A percentile compares a stretch with the other conserved stretches of the same genome.
Evolutionary conservation across 2,329 filamentous ascomycete genomes (phyloP).

Genomic region (Geosmithia putterillii): DNA sequence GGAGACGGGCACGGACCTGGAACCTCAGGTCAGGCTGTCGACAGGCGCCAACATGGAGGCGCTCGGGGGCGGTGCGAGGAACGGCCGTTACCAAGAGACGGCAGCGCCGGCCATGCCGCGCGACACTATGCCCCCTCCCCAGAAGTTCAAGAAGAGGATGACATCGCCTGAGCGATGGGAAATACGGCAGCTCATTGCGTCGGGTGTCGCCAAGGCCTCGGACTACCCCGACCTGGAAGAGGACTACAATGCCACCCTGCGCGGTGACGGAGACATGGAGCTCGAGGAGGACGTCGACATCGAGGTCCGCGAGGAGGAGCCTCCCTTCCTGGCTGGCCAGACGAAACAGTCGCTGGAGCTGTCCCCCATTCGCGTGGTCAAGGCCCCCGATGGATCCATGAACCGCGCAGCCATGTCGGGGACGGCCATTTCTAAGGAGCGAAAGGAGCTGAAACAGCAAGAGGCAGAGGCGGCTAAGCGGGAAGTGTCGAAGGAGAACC

Average conservation of each 20-base stretch:
- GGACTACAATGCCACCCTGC: conserved; percentile 79
- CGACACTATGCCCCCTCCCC: conserved; percentile 28
- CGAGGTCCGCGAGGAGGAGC: conserved; percentile 90
- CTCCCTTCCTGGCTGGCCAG: conserved; percentile 88
- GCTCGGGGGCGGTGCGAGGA: conserved; percentile 47
- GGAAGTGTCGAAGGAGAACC: conserved; percentile 67
- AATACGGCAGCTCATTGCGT: conserved; percentile 90
- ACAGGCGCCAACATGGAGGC: conserved; percentile 86
- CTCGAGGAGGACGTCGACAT: conserved; percentile 96
- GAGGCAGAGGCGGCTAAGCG: conserved; percentile 67
- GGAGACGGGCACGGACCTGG: conserved; percentile 69
- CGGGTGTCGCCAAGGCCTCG: conserved; percentile 81
- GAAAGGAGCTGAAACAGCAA: conserved; percentile 77
- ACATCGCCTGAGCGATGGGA: conserved; percentile 97
- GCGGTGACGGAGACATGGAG: conserved; percentile 77
- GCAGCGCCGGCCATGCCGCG: conserved; percentile 19
- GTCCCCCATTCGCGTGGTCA: conserved; percentile 91
- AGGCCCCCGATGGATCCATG: conserved; percentile 94
- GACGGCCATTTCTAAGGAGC: conserved; percentile 76
- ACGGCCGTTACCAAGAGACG: background rate
- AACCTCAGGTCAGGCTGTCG: conserved; percentile 64
- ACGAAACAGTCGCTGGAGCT: conserved; percentile 93
- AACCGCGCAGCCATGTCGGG: conserved; percentile 95
- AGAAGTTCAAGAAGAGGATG: conserved; percentile 70
- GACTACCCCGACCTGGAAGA: conserved; percentile 94